Evolutionary conservation across 192 early-diverging fungal species (phyloP), one percentile per base, ranked within the genome.

Genomic region (Spinellus fusiger): DNA sequence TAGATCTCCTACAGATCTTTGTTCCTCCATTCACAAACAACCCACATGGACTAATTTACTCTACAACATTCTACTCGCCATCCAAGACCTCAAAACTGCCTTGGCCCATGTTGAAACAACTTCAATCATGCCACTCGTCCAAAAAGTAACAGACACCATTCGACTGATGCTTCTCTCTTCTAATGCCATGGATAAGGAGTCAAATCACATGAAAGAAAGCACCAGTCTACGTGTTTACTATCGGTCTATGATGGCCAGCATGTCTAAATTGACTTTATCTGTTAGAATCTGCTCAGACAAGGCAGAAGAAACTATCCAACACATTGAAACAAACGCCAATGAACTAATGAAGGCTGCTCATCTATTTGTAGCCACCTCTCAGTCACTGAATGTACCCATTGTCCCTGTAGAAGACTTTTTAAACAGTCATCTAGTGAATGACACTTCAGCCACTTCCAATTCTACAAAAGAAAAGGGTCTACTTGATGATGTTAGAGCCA

Each of bases 151-250:
- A 22, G 80, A 87, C 31, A 80, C 91, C 38, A 88, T 98, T 52
- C 83, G 93, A n/a, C 81, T 86, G 15, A 89, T 98, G 87, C 77
- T 98, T 27, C 85, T 86, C 37, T 81, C 89, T 16, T 93, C 89
- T 6, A 87, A 85, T 32, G 81, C 86, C 0, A 73, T 88, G 0
- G 84, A 84, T 23, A 85, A 84, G 54, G 86, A 92, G 25, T 82
- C 87, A 0, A 77, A 78, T 15, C 74, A 80, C 12, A 84, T 90
- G 61, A 80, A 82, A 51, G 74, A 76, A 27, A 84, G 94, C 62
- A 74, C 73, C 8, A 71, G 74, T 44, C 74, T 98, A 28, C 87
- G 83, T 63, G 64, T 79, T 32, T 75, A 86, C 52, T 91, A 98
- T 74, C 79, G 83, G 5, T 79, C 83, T 23, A 89, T 98, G 40